phyloP scores from a whole-genome alignment of 129 eudicot species.

The Pittosporum tobira region DNA sequence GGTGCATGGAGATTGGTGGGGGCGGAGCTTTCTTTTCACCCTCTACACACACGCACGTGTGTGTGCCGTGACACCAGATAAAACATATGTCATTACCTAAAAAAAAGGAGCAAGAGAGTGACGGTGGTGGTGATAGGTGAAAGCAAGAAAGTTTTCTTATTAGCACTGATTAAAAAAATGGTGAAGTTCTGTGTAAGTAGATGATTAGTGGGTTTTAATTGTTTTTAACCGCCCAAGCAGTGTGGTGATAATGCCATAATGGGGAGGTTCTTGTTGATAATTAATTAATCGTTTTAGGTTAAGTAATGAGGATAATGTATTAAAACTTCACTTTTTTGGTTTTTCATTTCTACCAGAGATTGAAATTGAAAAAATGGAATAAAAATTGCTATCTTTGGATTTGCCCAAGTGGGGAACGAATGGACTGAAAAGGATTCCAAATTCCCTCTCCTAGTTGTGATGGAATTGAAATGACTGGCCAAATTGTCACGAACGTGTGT shows the following conservation, averaged over 20 bases:
- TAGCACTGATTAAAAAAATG: background rate
- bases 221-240: slow-evolving; percentile 21
- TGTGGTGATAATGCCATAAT: background rate
- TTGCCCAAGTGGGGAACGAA: slow-evolving; percentile 26
- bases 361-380: background rate
- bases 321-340: background rate
- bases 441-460: slow-evolving; percentile 16
- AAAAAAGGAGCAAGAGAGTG: slow-evolving; percentile 8
- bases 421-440: slow-evolving; percentile 23
- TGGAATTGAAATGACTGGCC: slow-evolving; percentile 32
- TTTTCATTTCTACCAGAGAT: slow-evolving; percentile 2
- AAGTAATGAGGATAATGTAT: slow-evolving; percentile 23
- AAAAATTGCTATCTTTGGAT: slow-evolving; percentile 20
- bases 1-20: slow-evolving; percentile 8
- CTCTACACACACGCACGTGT: background rate
- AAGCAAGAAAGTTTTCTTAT: slow-evolving; percentile 1
- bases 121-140: background rate
- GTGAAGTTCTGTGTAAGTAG: slow-evolving; percentile 5
- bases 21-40: background rate
- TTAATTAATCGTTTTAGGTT: slow-evolving; percentile 1
- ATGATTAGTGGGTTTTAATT: slow-evolving; percentile 19
- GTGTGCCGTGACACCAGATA: background rate
- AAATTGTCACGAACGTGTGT: too few species aligned
- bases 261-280: background rate
- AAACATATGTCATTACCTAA: slow-evolving; percentile 14